Evolutionary conservation across 2,329 filamentous ascomycete genomes (phyloP).

Genomic region (Fusarium beomiforme): DNA sequence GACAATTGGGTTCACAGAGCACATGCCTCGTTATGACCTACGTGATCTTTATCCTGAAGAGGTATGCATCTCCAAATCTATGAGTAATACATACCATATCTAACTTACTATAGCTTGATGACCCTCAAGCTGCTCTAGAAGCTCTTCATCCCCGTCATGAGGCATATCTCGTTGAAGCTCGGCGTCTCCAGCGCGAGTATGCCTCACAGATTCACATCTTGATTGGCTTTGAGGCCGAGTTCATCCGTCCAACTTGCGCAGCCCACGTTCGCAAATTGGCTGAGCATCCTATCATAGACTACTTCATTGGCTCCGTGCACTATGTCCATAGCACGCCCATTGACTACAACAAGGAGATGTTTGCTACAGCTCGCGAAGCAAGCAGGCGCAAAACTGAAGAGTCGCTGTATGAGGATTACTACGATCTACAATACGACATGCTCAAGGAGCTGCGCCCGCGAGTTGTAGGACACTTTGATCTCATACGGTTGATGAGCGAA

Average conservation of each 20-base stretch:
- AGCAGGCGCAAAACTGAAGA: slow-evolving; percentile 67
- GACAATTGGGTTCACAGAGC: slow-evolving; percentile 89
- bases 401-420: slow-evolving; percentile 82
- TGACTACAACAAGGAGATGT: slow-evolving; percentile 80
- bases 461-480: slow-evolving; percentile 93
- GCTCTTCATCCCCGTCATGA: slow-evolving; percentile 67
- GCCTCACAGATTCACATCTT: slow-evolving; percentile 77
- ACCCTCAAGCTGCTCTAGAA: slow-evolving; percentile 60
- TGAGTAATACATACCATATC: background rate
- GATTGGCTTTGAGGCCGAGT: slow-evolving; percentile 93
- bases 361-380: slow-evolving; percentile 58
- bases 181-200: slow-evolving; percentile 77
- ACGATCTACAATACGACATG: slow-evolving; percentile 88
- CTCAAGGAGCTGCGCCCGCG: slow-evolving; percentile 74
- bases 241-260: slow-evolving; percentile 76
- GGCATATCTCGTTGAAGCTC: slow-evolving; percentile 80
- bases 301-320: slow-evolving; percentile 93
- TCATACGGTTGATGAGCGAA: slow-evolving; percentile 82
- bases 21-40: slow-evolving; percentile 83
- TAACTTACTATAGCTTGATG: slow-evolving; percentile 54
- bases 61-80: slow-evolving; percentile 52
- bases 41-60: slow-evolving; percentile 94
- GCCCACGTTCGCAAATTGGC: slow-evolving; percentile 69
- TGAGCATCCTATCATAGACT: slow-evolving; percentile 74
- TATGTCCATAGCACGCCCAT: slow-evolving; percentile 89